Base-by-base conservation (phyloP, 345 rosid species). In the Eutrema japonicum region DNA sequence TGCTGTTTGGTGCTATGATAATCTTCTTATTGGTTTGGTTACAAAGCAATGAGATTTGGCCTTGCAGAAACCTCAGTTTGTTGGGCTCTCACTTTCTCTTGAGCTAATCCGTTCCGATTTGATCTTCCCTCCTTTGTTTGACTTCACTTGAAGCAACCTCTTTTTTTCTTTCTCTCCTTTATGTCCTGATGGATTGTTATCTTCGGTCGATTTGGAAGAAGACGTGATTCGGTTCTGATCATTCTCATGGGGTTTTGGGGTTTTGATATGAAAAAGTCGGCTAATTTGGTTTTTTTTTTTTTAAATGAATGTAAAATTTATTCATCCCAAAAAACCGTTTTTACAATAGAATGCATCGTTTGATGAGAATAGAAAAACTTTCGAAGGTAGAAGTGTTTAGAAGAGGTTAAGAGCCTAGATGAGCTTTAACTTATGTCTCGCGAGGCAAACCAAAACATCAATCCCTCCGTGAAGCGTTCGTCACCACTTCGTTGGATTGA, bases 61-160 rank as follows among this genome's bases (percentile, higher is more conserved):
- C 7, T 33, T 16, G 40, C 12, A 32, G 35, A 11, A 33, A 43
- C 61, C 27, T 16, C 52, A 49, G 74, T 78, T 84, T 66, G 98
- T 86, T 93, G 91, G 84, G 83, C 96, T 89, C 88, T 93, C 98
- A 36, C 77, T 88, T 84, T 93, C 96, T 53, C 38, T 67, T 61
- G 48, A 79, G 77, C 77, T 38, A 27, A 71, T 55, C 16, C 8
- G 62, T 56, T 66, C 37, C 47, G 50, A 64, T 64, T 82, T 74
- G 83, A 67, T 84, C 66, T 32, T 46, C 48, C 35, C 3, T 26
- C 13, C 71, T 77, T 75, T 57, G 78, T 79, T 87, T 89, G 89
- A 87, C 91, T 82, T 85, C 78, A 75, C 81, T 84, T 82, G 79
- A 90, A 93, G 98, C 96, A 84, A 90, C 57, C 83, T 65, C 26